Evolutionary conservation across 331 rosid species (phyloP).

Genomic region (Quercus tomentella): DNA sequence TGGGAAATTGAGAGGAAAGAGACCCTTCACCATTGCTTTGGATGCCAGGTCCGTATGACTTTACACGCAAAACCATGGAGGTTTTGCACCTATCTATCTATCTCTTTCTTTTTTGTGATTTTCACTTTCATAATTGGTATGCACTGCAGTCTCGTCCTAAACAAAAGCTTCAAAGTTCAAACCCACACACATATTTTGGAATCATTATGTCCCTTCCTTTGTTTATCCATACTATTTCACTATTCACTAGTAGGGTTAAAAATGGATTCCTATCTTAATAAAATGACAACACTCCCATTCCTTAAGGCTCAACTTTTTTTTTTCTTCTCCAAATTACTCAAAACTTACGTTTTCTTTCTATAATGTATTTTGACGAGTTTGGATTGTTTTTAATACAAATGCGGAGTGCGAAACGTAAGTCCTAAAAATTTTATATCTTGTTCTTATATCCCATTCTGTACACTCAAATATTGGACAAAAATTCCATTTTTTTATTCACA

Average conservation of each 20-base stretch:
- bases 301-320: background rate
- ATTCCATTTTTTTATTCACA: too few relatives aligned
- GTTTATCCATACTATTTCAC: slow-evolving; percentile 1
- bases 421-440: too few relatives aligned
- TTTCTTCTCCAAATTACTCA: background rate
- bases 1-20: slow-evolving; percentile 31
- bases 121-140: slow-evolving; percentile 26
- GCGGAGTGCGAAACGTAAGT: too few relatives aligned
- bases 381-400: too few relatives aligned
- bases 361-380: too few relatives aligned
- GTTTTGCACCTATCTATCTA: background rate
- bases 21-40: slow-evolving; percentile 51
- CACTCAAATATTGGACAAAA: too few relatives aligned
- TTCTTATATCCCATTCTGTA: too few relatives aligned
- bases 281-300: background rate
- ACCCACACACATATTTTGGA: slow-evolving; percentile 23
- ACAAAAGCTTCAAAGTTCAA: slow-evolving; percentile 27
- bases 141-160: slow-evolving; percentile 33
- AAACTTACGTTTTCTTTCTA: too few relatives aligned
- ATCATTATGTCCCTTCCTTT: slow-evolving; percentile 41
- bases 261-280: background rate
- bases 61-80: slow-evolving; percentile 64
- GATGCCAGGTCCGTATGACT: slow-evolving; percentile 49
- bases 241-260: background rate
- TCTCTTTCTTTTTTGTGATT: slow-evolving; percentile 12